Base-by-base conservation (phyloP, 441 rosid species). In the Kokia cookei region DNA sequence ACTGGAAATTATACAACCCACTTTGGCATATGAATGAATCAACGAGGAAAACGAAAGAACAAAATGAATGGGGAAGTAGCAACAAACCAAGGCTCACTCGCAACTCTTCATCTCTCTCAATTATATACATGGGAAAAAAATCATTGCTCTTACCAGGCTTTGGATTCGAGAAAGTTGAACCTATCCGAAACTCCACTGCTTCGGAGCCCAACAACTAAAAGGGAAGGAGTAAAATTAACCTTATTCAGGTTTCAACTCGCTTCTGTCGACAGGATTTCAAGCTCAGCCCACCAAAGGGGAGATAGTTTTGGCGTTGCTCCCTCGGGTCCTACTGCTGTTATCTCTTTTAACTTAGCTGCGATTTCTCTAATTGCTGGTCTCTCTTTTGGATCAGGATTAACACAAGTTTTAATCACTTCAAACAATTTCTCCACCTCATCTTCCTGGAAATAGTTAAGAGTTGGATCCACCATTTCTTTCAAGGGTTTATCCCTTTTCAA, bases 241-340 rank as follows among this genome's bases (percentile, higher is more conserved):
- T 67, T 19, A 45, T 19, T 59, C 22, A 42, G 50, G 73, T 58
- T 58, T 58, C 19, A 19, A 10, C 26, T 84, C 72, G 80, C 82
- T 65, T 87, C 87, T 2, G 87, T 72, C 42, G 97, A 84, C 86
- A 88, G 65, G 73, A 95, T 90, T 84, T 93, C 98, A 70, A 95
- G 92, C 77, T 95, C 97, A 35, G 97, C 97, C 97, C 99, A 93
- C 99, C 97, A 95, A 64, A 88, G 89, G 45, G 97, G 94, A 73
- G 97, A 95, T 59, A 80, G 58, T 81, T 90, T 89, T 11, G 97
- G 97, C 14, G 87, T 81, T 53, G 96, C 98, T 73, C 82, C 85
- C 29, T 86, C 92, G 15, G 93, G 93, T 79, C 63, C 89, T 84
- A 95, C 79, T 60, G 89, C 79, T 35, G 92, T 95, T 73, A 90